These are phyloP conservation scores for Tricholoma saponaceum DNA, from an alignment of 768 basidiomycete genomes.

Conservation along the genomic window DNA sequence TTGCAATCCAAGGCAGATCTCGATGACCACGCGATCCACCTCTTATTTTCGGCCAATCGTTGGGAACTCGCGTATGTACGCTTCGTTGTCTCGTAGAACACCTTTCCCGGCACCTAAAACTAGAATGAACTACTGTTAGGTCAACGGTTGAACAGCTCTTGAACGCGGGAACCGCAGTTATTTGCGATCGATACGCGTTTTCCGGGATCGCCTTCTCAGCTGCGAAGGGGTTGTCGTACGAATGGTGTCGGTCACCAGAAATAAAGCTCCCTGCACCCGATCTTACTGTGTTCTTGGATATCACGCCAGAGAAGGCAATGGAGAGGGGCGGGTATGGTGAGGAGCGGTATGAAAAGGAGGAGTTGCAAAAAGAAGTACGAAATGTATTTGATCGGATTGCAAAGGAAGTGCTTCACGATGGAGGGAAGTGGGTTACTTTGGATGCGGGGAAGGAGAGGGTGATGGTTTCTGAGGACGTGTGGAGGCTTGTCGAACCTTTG, in stretches of 20 bases:
- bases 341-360: slow-evolving; percentile 83
- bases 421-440: slow-evolving; percentile 45
- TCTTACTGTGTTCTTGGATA: slow-evolving; percentile 80
- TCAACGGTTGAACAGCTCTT: slow-evolving; percentile 59
- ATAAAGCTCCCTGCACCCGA: slow-evolving; percentile 87
- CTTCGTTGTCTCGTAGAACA: neutral
- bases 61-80: slow-evolving; percentile 83
- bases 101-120: neutral
- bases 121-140: slow-evolving; percentile 26
- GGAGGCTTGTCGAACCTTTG: slow-evolving; percentile 45
- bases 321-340: slow-evolving; percentile 77
- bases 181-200: slow-evolving; percentile 95
- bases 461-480: slow-evolving; percentile 51
- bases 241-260: slow-evolving; percentile 87
- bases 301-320: slow-evolving; percentile 65
- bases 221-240: slow-evolving; percentile 63
- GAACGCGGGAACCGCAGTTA: slow-evolving; percentile 59
- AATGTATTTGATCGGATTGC: slow-evolving; percentile 55
- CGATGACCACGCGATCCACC: slow-evolving; percentile 88
- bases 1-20: slow-evolving; percentile 80
- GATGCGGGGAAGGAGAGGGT: slow-evolving; percentile 54
- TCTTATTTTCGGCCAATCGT: slow-evolving; percentile 94
- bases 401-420: slow-evolving; percentile 37
- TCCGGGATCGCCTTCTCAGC: slow-evolving; percentile 91
- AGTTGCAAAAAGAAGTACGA: slow-evolving; percentile 66